Percentiles rank a stretch among this genome's conserved stretches.
phyloP scores from a whole-genome alignment of 1,284 basidiomycete species.

The Sphagnurus paluster region DNA sequence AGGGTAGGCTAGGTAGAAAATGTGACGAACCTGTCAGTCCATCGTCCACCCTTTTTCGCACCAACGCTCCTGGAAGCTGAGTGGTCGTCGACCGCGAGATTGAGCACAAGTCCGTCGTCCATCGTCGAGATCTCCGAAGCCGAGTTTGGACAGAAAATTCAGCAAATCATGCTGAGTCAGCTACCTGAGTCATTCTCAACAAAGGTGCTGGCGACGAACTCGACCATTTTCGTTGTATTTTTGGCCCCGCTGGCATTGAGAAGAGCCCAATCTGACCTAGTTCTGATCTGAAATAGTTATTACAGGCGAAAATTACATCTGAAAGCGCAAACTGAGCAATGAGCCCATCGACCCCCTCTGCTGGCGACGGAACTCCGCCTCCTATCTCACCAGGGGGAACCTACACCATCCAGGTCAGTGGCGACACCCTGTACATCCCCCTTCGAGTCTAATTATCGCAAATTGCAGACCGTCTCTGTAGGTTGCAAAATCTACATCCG shows the following conservation, averaged over 20 bases:
- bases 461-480: slow-evolving; percentile 74
- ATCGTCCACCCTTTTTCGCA: slow-evolving; percentile 72
- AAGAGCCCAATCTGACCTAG: no score
- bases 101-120: slow-evolving; percentile 73
- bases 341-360: slow-evolving; percentile 35
- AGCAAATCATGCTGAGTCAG: slow-evolving; percentile 21
- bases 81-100: slow-evolving; percentile 51
- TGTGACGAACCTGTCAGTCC: slow-evolving; percentile 76
- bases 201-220: slow-evolving; percentile 9
- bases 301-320: no score
- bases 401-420: slow-evolving; percentile 61
- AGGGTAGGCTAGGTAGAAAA: slow-evolving; percentile 13
- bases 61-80: slow-evolving; percentile 26
- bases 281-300: no score
- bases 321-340: no score
- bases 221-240: not conserved
- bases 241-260: not conserved
- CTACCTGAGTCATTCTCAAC: slow-evolving; percentile 14
- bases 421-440: slow-evolving; percentile 23
- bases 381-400: slow-evolving; percentile 72
- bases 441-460: slow-evolving; percentile 17
- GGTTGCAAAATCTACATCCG: slow-evolving; percentile 93
- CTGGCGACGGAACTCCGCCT: slow-evolving; percentile 49
- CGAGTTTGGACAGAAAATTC: not conserved
- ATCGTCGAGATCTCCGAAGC: slow-evolving; percentile 31